Evolutionary conservation across 805 yeast species (phyloP), one percentile per base, ranked within the genome.

Genomic region (Metschnikowia santaceciliae): DNA sequence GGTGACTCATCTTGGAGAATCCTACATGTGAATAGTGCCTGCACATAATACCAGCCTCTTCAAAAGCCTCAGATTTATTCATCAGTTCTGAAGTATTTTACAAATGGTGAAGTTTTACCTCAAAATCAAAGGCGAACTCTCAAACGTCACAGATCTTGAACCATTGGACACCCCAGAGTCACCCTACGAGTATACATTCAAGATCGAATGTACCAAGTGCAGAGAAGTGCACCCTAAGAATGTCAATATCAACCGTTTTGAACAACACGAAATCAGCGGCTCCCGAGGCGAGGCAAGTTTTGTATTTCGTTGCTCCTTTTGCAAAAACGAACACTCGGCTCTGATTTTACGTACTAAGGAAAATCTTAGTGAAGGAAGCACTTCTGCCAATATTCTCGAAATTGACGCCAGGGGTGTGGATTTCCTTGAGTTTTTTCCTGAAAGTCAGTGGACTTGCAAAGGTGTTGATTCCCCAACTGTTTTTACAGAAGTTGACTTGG

Each of bases 341-440:
- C 56, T 59, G 32, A 61, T 74, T 15, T 42, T 49, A n/a, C 56
- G 71, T 36, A 65, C 74, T 2, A 58, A 68, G 8, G 72, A 74
- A 19, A 56, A 53, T 35, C 56, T 65, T 55, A 66, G 70, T 0
- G 54, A 54, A 2, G 86, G 78, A 11, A 75, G 69, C 36, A 78
- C 76, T 4, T 61, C 58, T 3, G 77, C 72, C 7, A 65, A 66
- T 2, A 62, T 91, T 32, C 71, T 90, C 32, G 82, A 82, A 39
- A 80, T 94, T 49, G 98, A 94, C 61, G 79, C 90, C 45, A 81
- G 99, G 59, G 99, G 99, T 3, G 67, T 89, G 39, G 95, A 88
- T 47, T 71, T 90, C 32, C 71, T 74, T 8, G 81, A 81, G 50
- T 90, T 90, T 57, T 66, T 81, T 15, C 88, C 96, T 2, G 78